Percentiles rank a stretch among this genome's conserved stretches.
These are phyloP conservation scores for Lecanicillium sp. DNA, from an alignment of 2,329 filamentous ascomycete genomes.

Conservation along the genomic window DNA sequence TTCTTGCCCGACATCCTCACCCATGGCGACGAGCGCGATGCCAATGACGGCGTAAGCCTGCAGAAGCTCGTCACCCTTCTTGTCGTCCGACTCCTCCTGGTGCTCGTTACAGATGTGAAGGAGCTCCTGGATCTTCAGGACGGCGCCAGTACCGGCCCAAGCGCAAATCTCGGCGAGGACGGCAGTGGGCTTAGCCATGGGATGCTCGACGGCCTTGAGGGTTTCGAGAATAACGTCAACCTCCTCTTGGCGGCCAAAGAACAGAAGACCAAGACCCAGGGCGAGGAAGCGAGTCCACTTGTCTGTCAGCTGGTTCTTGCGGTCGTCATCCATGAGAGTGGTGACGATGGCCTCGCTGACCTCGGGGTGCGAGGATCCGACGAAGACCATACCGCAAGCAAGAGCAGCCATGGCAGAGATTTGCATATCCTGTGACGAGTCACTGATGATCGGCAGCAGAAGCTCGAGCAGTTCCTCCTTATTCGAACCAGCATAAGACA, in stretches of 20 bases:
- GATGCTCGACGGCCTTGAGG: constrained; percentile 92
- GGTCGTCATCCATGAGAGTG: constrained; percentile 88
- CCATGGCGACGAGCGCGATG: constrained; percentile 92
- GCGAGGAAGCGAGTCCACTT: constrained; percentile 98
- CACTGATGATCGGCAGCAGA: constrained; percentile 79
- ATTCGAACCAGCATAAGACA: constrained; percentile 92
- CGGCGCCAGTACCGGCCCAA: constrained; percentile 95
- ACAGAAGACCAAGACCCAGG: constrained; percentile 85
- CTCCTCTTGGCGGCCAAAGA: constrained; percentile 95
- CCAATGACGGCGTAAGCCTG: constrained; percentile 95
- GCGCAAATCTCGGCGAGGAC: constrained; percentile 95
- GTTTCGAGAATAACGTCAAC: constrained; percentile 98
- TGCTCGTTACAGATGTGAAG: constrained; percentile 98
- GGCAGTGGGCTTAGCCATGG: constrained; percentile 92
- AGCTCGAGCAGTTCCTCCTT: constrained; percentile 82
- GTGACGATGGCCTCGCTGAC: constrained; percentile 89
- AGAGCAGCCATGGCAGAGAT: constrained; percentile 94
- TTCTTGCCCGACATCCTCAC: constrained; percentile 95
- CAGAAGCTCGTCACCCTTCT: constrained; percentile 90
- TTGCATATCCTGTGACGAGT: constrained; percentile 85
- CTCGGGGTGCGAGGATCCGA: constrained; percentile 86
- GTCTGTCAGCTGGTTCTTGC: constrained; percentile 84
- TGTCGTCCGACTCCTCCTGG: constrained; percentile 88
- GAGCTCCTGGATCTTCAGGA: constrained; percentile 94
- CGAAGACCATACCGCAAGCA: constrained; percentile 82